A percentile compares a stretch with the other conserved stretches of the same genome.
Evolutionary conservation across 139 green algal genomes (phyloP).

Genomic region (Eudorina sp.): DNA sequence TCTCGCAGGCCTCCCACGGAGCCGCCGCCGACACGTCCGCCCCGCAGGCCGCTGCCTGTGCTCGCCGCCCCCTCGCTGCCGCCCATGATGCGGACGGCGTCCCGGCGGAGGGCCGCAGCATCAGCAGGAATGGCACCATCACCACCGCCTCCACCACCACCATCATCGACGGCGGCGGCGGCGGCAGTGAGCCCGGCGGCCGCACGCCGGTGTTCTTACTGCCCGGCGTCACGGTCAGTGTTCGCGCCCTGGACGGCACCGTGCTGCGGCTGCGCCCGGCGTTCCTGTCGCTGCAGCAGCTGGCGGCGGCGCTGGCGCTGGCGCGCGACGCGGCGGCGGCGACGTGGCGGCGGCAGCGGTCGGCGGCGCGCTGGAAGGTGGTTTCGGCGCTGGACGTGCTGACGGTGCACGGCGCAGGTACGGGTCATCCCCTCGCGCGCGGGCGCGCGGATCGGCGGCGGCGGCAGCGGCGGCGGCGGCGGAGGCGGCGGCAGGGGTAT

Average conservation of each 20-base stretch:
- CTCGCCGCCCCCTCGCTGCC: too few species aligned
- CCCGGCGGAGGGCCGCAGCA: neutral
- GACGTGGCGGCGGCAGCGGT: slow-evolving; percentile 34
- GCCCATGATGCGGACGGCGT: neutral
- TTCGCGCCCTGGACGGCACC: slow-evolving; percentile 35
- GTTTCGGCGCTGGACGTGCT: slow-evolving; percentile 38
- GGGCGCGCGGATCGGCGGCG: too few species aligned
- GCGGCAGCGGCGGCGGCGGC: too few species aligned
- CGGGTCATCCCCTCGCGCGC: too few species aligned
- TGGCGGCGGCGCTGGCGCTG: neutral
- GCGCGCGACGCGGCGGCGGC: slow-evolving; percentile 26
- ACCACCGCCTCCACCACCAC: neutral
- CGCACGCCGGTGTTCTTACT: slow-evolving; percentile 39
- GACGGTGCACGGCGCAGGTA: slow-evolving; percentile 35
- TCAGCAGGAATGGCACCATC: neutral
- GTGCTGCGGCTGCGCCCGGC: slow-evolving; percentile 31
- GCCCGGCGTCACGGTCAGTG: slow-evolving; percentile 31
- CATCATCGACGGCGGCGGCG: neutral
- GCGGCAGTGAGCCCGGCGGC: neutral
- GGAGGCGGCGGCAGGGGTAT: too few species aligned
- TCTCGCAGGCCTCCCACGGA: neutral
- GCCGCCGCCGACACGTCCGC: neutral
- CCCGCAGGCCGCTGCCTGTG: too few species aligned
- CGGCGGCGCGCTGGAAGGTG: slow-evolving; percentile 25
- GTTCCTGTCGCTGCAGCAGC: slow-evolving; percentile 45